These are phyloP conservation scores for Chlorella sp. DNA, from an alignment of 139 green algal genomes.

Conservation along the genomic window DNA sequence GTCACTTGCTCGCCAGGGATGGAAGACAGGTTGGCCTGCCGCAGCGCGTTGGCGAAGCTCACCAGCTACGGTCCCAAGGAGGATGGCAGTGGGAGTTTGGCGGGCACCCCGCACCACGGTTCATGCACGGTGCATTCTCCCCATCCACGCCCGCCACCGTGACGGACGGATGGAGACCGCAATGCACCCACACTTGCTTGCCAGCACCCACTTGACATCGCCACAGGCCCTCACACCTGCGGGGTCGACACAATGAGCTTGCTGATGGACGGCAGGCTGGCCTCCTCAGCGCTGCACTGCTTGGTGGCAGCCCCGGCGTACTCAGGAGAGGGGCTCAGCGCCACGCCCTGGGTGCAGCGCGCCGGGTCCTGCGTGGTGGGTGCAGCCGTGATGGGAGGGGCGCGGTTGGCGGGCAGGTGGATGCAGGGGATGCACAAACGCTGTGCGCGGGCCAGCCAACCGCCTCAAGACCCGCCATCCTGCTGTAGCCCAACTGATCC, in stretches of 20 bases:
- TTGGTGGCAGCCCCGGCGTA: neutral
- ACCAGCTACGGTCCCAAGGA: neutral
- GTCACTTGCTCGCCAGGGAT: slow-evolving; percentile 14
- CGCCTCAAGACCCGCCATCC: too few species aligned
- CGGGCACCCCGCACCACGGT: neutral
- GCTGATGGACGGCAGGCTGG: slow-evolving; percentile 2
- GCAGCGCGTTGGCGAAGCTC: slow-evolving; percentile 23
- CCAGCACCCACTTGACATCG: neutral
- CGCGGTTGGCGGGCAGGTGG: neutral
- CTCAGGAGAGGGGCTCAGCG: neutral
- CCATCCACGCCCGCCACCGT: neutral
- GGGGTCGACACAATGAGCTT: neutral
- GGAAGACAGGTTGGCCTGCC: slow-evolving; percentile 15
- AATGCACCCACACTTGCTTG: neutral
- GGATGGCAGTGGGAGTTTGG: too few species aligned
- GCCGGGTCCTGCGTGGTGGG: neutral
- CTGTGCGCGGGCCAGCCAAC: too few species aligned
- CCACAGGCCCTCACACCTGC: neutral
- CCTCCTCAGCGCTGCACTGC: neutral
- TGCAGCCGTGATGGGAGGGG: neutral
- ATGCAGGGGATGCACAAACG: neutral
- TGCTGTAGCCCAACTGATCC: too few species aligned
- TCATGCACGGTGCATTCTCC: neutral
- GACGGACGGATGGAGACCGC: too few species aligned
- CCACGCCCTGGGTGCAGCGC: neutral